These are phyloP conservation scores for Coniochaeta ligniaria DNA, from an alignment of 2,329 filamentous ascomycete species.

Conservation along the genomic window DNA sequence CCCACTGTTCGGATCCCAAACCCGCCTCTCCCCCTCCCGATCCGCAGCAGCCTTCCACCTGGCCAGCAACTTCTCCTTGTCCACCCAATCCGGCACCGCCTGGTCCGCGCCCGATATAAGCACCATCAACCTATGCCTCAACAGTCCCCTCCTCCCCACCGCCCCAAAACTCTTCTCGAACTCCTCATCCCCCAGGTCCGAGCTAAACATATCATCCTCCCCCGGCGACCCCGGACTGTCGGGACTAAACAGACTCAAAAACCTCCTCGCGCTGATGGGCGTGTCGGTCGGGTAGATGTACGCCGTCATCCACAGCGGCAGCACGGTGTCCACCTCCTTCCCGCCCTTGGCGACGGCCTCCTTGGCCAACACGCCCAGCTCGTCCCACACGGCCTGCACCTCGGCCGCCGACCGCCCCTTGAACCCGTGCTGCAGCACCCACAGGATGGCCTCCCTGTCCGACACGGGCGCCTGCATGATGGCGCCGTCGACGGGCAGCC, in stretches of 20 bases:
- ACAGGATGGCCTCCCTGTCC: slow-evolving; percentile 46
- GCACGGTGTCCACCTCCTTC: slow-evolving; percentile 17
- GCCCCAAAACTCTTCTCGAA: slow-evolving; percentile 48
- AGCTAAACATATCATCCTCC: slow-evolving; percentile 60
- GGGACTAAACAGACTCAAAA: slow-evolving; percentile 38
- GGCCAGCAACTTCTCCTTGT: slow-evolving; percentile 32
- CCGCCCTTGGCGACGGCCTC: slow-evolving; percentile 13
- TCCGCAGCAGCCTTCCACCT: slow-evolving; percentile 34
- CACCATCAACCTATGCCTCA: slow-evolving; percentile 30
- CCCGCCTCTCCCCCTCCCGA: slow-evolving; percentile 18
- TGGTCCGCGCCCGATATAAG: slow-evolving; percentile 38
- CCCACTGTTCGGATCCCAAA: slow-evolving; percentile 43
- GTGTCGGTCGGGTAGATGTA: slow-evolving; percentile 20
- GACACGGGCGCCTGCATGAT: slow-evolving; percentile 59
- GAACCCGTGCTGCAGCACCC: slow-evolving; percentile 24
- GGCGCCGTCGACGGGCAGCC: slow-evolving; percentile 45
- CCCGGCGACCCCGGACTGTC: slow-evolving; percentile 39
- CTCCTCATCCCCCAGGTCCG: slow-evolving; percentile 44
- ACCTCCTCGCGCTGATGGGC: slow-evolving; percentile 19
- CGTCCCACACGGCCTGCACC: slow-evolving; percentile 25
- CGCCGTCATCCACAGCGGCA: slow-evolving; percentile 22
- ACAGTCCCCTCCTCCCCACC: slow-evolving; percentile 25
- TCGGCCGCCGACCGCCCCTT: slow-evolving; percentile 18
- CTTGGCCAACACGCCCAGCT: slow-evolving; percentile 28
- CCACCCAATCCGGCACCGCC: slow-evolving; percentile 31